A percentile compares a stretch with the other conserved stretches of the same genome.
phyloP scores from a whole-genome alignment of 805 yeast species.

The Cyberlindnera maritima region DNA sequence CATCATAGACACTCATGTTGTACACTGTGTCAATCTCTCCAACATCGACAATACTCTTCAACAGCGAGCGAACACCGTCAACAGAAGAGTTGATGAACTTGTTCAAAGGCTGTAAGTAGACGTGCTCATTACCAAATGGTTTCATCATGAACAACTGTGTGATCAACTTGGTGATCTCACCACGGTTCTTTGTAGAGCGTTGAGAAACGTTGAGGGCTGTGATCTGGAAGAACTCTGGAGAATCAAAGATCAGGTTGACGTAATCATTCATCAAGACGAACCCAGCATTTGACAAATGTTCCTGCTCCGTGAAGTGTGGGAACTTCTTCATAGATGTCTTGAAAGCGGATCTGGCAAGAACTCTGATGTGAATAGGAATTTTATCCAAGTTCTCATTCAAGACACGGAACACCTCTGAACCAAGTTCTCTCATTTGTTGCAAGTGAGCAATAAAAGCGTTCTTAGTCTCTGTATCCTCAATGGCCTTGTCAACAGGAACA shows the following conservation, averaged over 20 bases:
- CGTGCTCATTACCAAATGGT: conserved; percentile 58
- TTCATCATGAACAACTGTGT: conserved; percentile 66
- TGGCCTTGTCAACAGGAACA: conserved; percentile 62
- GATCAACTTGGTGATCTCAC: conserved; percentile 54
- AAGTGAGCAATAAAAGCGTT: conserved; percentile 67
- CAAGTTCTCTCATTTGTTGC: conserved; percentile 67
- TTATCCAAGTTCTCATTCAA: conserved; percentile 42
- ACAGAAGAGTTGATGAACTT: conserved; percentile 58
- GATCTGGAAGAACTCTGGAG: conserved; percentile 60
- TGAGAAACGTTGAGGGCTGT: conserved; percentile 23
- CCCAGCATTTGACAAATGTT: conserved; percentile 65
- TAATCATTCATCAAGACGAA: conserved; percentile 57
- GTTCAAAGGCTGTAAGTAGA: conserved; percentile 76
- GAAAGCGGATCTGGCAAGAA: conserved; percentile 49
- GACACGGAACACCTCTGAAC: conserved; percentile 57
- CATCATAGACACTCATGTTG: conserved; percentile 64
- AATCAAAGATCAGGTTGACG: conserved; percentile 42
- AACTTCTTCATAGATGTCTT: conserved; percentile 40
- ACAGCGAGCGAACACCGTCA: conserved; percentile 43
- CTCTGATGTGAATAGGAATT: conserved; percentile 57
- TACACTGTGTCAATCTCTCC: conserved; percentile 58
- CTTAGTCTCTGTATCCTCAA: conserved; percentile 75
- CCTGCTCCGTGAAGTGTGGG: conserved; percentile 58
- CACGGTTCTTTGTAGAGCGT: conserved; percentile 44
- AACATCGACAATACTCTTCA: conserved; percentile 49